These are phyloP conservation scores for Scedosporium dehoogii DNA, from an alignment of 2,329 filamentous ascomycete species.

Conservation along the genomic window DNA sequence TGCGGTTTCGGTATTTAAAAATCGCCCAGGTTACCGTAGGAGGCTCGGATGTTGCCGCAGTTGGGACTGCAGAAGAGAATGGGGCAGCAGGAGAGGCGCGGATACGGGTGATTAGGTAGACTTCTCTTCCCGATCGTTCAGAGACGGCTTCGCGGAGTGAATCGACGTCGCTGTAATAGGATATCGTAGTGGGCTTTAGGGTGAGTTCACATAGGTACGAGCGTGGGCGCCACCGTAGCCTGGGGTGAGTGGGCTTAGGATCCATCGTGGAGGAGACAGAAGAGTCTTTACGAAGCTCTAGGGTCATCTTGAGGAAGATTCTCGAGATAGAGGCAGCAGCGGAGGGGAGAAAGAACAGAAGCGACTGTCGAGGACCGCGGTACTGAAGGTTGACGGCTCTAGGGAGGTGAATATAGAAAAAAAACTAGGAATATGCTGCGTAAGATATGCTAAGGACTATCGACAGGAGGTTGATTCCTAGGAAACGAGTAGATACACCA, in stretches of 20 bases:
- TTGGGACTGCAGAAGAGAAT: neutral
- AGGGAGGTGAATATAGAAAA: too few species aligned
- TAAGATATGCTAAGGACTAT: too few species aligned
- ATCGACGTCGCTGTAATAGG: conserved; percentile 1
- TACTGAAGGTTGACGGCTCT: too few species aligned
- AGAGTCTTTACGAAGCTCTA: neutral
- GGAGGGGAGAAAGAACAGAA: neutral
- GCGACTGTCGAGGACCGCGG: neutral
- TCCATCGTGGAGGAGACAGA: neutral
- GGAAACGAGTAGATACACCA: neutral
- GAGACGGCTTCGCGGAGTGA: conserved; percentile 3
- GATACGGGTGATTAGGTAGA: conserved; percentile 4
- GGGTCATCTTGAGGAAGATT: neutral
- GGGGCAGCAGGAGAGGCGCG: neutral
- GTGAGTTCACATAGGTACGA: conserved; percentile 1
- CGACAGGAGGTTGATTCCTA: neutral
- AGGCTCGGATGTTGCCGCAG: neutral
- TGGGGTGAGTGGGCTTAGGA: neutral
- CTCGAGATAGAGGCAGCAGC: neutral
- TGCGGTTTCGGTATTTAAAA: conserved; percentile 3
- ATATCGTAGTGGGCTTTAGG: neutral
- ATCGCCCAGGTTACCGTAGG: neutral
- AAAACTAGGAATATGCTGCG: too few species aligned
- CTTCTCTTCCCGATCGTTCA: neutral
- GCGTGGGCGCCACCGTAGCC: conserved; percentile 5